phyloP scores from a whole-genome alignment of 495 filamentous ascomycete species.

The Jackrogersella multiformis region DNA sequence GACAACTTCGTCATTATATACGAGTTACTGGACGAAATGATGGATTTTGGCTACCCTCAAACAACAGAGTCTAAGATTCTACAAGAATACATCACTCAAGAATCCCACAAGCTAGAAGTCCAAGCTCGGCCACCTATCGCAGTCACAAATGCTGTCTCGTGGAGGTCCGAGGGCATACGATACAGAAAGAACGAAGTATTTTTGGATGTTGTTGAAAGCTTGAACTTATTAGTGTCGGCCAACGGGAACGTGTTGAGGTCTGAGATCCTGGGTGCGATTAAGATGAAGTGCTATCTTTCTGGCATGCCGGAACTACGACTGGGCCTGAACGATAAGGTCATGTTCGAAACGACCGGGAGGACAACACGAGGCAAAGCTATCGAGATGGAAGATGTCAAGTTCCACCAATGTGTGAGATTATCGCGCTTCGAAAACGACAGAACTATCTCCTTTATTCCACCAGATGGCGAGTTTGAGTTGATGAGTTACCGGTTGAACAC shows the following conservation, averaged over 20 bases:
- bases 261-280: slow-evolving; percentile 96
- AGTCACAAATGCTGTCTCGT: slow-evolving; percentile 97
- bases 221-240: slow-evolving; percentile 94
- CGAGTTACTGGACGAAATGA: slow-evolving; percentile 99
- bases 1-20: slow-evolving; percentile 99
- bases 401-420: slow-evolving; percentile 97
- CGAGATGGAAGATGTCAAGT: slow-evolving; percentile 99
- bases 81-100: slow-evolving; percentile 99
- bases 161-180: slow-evolving; percentile 96
- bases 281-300: slow-evolving; percentile 99
- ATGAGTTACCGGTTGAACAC: slow-evolving; percentile 99
- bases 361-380: slow-evolving; percentile 96
- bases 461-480: slow-evolving; percentile 97
- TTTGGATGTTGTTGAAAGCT: slow-evolving; percentile 94
- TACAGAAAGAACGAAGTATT: slow-evolving; percentile 99
- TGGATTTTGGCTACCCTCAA: slow-evolving; percentile 99
- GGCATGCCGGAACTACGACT: slow-evolving; percentile 98
- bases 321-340: slow-evolving; percentile 98
- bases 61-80: slow-evolving; percentile 99
- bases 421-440: slow-evolving; percentile 98
- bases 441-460: slow-evolving; percentile 98
- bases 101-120: slow-evolving; percentile 97
- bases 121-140: slow-evolving; percentile 99
- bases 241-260: slow-evolving; percentile 96
- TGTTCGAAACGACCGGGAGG: slow-evolving; percentile 98